These are phyloP conservation scores for rapeseed (Brassica napus) DNA, from an alignment of 345 rosid genomes.

Conservation along the genomic window DNA sequence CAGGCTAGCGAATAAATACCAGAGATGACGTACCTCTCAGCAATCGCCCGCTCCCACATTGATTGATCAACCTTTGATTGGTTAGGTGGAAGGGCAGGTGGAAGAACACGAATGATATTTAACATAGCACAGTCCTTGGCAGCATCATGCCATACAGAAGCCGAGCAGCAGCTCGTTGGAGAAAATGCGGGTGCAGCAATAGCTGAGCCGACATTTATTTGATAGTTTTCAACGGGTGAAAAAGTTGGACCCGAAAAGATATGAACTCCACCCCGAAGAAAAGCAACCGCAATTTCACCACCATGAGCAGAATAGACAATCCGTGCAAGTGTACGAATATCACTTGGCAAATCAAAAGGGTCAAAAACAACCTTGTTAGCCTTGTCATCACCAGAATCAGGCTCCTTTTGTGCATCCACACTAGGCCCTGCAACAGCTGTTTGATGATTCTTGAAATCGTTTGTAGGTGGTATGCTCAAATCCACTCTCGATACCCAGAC, in stretches of 20 bases:
- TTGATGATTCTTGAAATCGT: slow-evolving; percentile 72
- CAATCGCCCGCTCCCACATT: slow-evolving; percentile 96
- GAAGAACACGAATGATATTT: slow-evolving; percentile 94
- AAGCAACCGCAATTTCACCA: slow-evolving; percentile 95
- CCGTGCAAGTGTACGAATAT: slow-evolving; percentile 87
- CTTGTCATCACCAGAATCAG: slow-evolving; percentile 61
- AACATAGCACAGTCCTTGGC: slow-evolving; percentile 79
- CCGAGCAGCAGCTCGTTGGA: slow-evolving; percentile 98
- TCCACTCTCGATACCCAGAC: slow-evolving; percentile 96
- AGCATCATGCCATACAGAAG: slow-evolving; percentile 95
- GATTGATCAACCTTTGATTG: slow-evolving; percentile 77
- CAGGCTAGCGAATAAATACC: not conserved
- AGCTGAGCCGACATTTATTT: slow-evolving; percentile 92
- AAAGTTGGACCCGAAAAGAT: slow-evolving; percentile 97
- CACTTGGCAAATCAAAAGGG: slow-evolving; percentile 98
- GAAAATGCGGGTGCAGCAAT: slow-evolving; percentile 99
- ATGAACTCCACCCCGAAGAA: slow-evolving; percentile 95
- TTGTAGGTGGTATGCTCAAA: slow-evolving; percentile 88
- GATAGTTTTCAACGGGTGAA: slow-evolving; percentile 85
- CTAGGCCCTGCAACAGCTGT: slow-evolving; percentile 53
- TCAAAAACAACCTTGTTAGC: slow-evolving; percentile 76
- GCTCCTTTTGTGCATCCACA: slow-evolving; percentile 52
- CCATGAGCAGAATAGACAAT: slow-evolving; percentile 99
- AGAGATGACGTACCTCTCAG: slow-evolving; percentile 76
- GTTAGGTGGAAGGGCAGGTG: slow-evolving; percentile 83